phyloP scores from a whole-genome alignment of 2,329 filamentous ascomycete genomes.

The Eurotiales sp. region DNA sequence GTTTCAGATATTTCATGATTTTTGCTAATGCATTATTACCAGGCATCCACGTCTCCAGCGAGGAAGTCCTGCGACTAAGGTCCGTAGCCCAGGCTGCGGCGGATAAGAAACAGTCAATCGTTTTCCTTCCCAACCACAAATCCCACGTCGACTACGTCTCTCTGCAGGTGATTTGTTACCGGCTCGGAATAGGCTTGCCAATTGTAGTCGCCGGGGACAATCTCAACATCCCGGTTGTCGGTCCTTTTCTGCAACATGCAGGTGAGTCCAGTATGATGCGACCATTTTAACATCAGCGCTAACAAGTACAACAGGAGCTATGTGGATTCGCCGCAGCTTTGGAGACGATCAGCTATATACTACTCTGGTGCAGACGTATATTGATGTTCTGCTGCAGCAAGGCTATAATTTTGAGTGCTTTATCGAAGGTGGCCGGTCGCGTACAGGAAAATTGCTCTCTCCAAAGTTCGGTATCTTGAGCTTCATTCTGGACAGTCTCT shows the following conservation, averaged over 20 bases:
- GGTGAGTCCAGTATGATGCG: conserved; percentile 36
- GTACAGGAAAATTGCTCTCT: conserved; percentile 87
- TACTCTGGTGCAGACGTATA: conserved; percentile 92
- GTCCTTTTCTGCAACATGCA: conserved; percentile 88
- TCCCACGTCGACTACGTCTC: conserved; percentile 97
- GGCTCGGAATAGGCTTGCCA: conserved; percentile 80
- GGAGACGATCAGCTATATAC: conserved; percentile 87
- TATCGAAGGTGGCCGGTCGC: conserved; percentile 87
- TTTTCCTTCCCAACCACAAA: conserved; percentile 91
- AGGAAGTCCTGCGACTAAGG: conserved; percentile 80
- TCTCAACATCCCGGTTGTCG: conserved; percentile 87
- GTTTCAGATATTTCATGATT: not conserved
- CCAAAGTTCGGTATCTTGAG: conserved; percentile 94
- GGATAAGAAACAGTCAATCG: conserved; percentile 86
- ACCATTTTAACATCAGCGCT: not conserved
- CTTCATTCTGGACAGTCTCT: conserved; percentile 84
- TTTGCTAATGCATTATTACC: conserved; percentile 12
- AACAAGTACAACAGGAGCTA: conserved; percentile 56
- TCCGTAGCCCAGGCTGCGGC: conserved; percentile 78
- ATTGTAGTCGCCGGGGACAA: conserved; percentile 96
- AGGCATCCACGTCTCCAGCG: conserved; percentile 88
- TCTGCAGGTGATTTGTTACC: conserved; percentile 91
- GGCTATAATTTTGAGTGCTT: conserved; percentile 97
- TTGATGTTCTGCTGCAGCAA: conserved; percentile 84
- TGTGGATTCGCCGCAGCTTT: conserved; percentile 93